These are phyloP conservation scores for Paecilomyces formosus DNA, from an alignment of 2,329 filamentous ascomycete genomes.

Conservation along the genomic window DNA sequence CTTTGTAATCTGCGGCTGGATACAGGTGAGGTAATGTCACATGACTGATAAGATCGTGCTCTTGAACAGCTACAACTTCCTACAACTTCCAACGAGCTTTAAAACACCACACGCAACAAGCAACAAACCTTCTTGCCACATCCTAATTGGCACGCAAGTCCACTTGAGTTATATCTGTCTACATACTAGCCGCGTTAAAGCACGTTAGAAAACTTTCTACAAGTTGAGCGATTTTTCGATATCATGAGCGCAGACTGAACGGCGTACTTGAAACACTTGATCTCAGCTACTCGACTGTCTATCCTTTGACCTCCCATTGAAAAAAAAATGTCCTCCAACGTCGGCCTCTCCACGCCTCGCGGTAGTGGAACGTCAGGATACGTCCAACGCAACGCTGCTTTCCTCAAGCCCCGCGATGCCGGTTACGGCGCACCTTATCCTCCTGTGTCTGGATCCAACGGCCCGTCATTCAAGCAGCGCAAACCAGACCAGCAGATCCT, in stretches of 20 bases:
- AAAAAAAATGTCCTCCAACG: constrained; percentile 73
- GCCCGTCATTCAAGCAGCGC: constrained; percentile 61
- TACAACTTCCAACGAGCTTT: background rate
- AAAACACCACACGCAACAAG: background rate
- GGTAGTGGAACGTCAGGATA: constrained; percentile 96
- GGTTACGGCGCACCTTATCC: constrained; percentile 65
- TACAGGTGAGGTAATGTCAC: background rate
- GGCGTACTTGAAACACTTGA: background rate
- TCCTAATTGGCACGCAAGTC: background rate
- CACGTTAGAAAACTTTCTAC: too few species aligned
- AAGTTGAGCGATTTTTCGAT: background rate
- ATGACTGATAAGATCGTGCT: background rate
- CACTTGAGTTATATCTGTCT: background rate
- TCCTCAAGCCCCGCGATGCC: constrained; percentile 72
- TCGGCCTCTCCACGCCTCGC: constrained; percentile 87
- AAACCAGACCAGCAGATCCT: constrained; percentile 88
- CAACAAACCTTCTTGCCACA: background rate
- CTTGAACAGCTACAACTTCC: background rate
- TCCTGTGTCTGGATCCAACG: constrained; percentile 18
- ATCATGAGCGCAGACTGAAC: background rate
- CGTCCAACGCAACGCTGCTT: constrained; percentile 89
- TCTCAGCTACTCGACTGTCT: background rate
- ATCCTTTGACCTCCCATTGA: background rate
- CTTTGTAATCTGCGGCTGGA: too few species aligned
- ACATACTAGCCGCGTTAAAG: background rate